Percentiles rank a stretch among this genome's conserved stretches.
phyloP scores from a whole-genome alignment of 441 rosid genomes.

The Arabidopsis hybrid region DNA sequence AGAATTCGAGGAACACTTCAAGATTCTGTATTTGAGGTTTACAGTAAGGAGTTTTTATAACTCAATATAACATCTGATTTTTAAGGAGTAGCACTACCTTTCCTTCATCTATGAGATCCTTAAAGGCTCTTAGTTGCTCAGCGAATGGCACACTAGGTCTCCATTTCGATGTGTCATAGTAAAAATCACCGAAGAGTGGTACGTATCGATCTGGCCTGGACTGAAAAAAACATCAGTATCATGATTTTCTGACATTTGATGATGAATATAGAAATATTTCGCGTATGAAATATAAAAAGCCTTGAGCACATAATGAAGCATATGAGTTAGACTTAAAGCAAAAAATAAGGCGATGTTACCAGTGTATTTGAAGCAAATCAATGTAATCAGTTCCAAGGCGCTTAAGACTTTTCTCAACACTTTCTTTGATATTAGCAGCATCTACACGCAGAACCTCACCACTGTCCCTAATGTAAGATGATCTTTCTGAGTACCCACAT shows the following conservation, averaged over 20 bases:
- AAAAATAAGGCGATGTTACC: constrained; percentile 52
- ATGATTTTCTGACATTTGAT: constrained; percentile 26
- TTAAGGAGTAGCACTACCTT: constrained; percentile 58
- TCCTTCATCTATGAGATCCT: constrained; percentile 84
- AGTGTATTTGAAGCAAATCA: constrained; percentile 92
- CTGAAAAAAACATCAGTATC: constrained; percentile 37
- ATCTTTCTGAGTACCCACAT: constrained; percentile 75
- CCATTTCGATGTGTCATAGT: constrained; percentile 78
- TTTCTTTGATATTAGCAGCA: constrained; percentile 88
- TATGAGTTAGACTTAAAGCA: neutral
- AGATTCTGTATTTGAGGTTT: constrained; percentile 29
- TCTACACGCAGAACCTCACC: constrained; percentile 73
- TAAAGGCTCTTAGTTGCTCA: constrained; percentile 85
- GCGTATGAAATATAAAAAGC: neutral
- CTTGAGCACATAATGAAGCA: constrained; percentile 18
- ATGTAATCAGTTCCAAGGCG: constrained; percentile 91
- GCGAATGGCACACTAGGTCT: constrained; percentile 77
- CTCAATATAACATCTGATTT: constrained; percentile 16
- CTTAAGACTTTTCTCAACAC: constrained; percentile 95
- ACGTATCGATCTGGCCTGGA: constrained; percentile 98
- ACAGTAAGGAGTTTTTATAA: neutral
- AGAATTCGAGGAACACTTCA: neutral
- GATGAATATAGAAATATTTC: neutral
- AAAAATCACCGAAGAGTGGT: constrained; percentile 74
- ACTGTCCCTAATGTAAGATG: constrained; percentile 64